These are phyloP conservation scores for Ascochyta koolunga DNA, from an alignment of 2,329 filamentous ascomycete genomes.

Conservation along the genomic window DNA sequence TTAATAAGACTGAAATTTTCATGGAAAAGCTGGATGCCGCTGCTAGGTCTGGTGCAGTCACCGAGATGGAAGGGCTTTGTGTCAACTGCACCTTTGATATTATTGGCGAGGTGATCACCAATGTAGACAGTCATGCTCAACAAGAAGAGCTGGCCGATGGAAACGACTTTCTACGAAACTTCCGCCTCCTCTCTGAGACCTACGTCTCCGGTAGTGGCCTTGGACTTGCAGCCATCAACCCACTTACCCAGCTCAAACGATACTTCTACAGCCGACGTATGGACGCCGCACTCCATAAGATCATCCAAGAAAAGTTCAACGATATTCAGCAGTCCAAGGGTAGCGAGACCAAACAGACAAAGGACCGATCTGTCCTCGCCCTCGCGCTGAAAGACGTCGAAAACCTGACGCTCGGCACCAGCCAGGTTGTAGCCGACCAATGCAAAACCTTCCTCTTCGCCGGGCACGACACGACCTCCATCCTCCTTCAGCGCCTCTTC, in stretches of 20 bases:
- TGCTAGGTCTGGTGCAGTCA: conserved; percentile 28
- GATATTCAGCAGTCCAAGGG: conserved; percentile 28
- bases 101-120: conserved; percentile 41
- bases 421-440: conserved; percentile 47
- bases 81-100: conserved; percentile 45
- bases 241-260: conserved; percentile 24
- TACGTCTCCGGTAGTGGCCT: conserved; percentile 29
- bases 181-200: conserved; percentile 25
- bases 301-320: conserved; percentile 33
- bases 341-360: conserved; percentile 20
- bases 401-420: conserved; percentile 44
- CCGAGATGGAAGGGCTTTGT: conserved; percentile 40
- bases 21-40: conserved; percentile 37
- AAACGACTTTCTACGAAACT: conserved; percentile 36
- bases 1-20: conserved; percentile 45
- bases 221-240: conserved; percentile 31
- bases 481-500: conserved; percentile 39
- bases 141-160: conserved; percentile 20
- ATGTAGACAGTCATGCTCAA: conserved; percentile 39
- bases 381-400: conserved; percentile 41
- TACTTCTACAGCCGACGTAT: conserved; percentile 30
- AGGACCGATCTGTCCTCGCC: conserved; percentile 42
- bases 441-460: conserved; percentile 55
- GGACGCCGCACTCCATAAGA: conserved; percentile 36
- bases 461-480: conserved; percentile 55